Base-by-base conservation (phyloP, 257 asterid genomes). In the Nicotiana tabacum region DNA sequence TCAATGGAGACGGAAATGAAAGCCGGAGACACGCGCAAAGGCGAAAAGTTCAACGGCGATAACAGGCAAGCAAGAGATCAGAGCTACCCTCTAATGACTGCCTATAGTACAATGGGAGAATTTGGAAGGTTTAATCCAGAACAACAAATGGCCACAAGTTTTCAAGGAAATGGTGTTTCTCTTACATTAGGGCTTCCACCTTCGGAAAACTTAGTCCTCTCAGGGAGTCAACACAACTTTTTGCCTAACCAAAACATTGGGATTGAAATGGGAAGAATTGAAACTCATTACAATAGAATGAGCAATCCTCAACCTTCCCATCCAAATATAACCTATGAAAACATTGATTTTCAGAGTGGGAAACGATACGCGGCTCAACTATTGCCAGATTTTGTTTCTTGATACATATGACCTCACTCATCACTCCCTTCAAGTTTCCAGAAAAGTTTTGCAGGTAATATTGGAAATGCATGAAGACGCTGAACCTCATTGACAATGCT, bases 121-220 rank as follows among this genome's bases (percentile, higher is more conserved):
- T 39, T 84, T 55, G 84, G 88, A 33, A 77, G 84, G 76, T 88
- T 88, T 32, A 83, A 84, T 61, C 84, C 84, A 64, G 85, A 85
- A 13, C 86, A 85, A 55, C 69, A 70, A 70, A 2, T 85, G 62
- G 69, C 90, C 18, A 46, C 85, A 55, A 67, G 65, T 18, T 88
- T 82, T 81, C 84, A 83, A 56, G 89, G 89, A 39, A 86, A 83
- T 56, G 86, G 87, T 9, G 91, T 88, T 18, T 88, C 89, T n/a
- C 89, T 88, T 27, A 86, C 99, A 0, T 57, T 96, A n/a, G 99
- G 99, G 68, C 98, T 96, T 48, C 99, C 98, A 2, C 98, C 91
- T 68, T 90, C 97, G 66, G 98, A 95, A 29, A 95, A 88, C 78
- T 86, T 95, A 69, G 80, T 95, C 53, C 90, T 94, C 68, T 82